A percentile compares a stretch with the other conserved stretches of the same genome.
These are phyloP conservation scores for Eremochloa ophiuroides DNA, from an alignment of 176 grass and related monocot species.

Conservation along the genomic window DNA sequence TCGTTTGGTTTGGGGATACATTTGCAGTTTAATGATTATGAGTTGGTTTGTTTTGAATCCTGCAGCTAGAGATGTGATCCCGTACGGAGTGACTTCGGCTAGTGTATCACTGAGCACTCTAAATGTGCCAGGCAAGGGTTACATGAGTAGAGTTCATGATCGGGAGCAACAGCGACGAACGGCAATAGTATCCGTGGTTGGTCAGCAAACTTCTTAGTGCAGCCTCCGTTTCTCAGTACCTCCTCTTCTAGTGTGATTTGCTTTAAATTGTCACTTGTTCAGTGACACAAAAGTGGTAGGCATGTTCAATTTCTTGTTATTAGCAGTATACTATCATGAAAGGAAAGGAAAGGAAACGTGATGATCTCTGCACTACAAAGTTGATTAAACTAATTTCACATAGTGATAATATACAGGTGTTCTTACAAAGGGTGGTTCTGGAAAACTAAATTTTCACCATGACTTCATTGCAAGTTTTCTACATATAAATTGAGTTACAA, in stretches of 20 bases:
- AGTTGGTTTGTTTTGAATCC: neutral
- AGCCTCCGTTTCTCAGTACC: neutral
- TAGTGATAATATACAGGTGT: neutral
- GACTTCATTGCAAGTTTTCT: neutral
- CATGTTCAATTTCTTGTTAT: neutral
- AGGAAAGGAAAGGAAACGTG: neutral
- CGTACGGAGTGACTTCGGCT: neutral
- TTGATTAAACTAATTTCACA: neutral
- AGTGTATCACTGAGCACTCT: slow-evolving; percentile 16
- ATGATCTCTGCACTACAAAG: neutral
- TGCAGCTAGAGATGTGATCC: slow-evolving; percentile 31
- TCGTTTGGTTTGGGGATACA: neutral
- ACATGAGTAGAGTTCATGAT: neutral
- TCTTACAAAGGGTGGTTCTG: neutral
- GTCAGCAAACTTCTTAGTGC: slow-evolving; percentile 13
- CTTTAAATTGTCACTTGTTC: neutral
- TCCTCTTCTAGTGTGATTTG: neutral
- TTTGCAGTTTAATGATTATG: neutral
- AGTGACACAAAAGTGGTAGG: neutral
- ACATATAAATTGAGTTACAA: neutral
- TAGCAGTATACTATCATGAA: neutral
- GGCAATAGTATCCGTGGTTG: slow-evolving; percentile 53
- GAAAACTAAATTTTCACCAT: neutral
- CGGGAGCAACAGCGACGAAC: neutral
- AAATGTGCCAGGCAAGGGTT: slow-evolving; percentile 7